Conservation (phyloP, 2,329 filamentous ascomycete species). For the Curvularia hawaiiensis region DNA sequence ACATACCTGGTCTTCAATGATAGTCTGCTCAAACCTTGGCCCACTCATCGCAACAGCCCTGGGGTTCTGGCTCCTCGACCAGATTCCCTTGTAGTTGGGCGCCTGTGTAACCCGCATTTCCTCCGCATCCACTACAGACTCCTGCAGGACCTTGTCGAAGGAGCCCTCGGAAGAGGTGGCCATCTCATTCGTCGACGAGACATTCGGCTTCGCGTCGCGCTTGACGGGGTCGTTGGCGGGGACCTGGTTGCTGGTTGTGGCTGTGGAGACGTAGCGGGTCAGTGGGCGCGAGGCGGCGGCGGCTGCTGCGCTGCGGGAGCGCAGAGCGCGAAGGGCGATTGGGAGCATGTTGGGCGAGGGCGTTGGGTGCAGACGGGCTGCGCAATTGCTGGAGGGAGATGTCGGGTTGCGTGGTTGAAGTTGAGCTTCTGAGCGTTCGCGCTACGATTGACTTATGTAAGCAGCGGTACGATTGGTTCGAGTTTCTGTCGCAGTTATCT, state of each 20-base stretch:
- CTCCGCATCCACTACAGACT: slow-evolving; percentile 60
- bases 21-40: slow-evolving; percentile 95
- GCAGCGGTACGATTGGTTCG: slow-evolving; percentile 11
- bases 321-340: slow-evolving; percentile 35
- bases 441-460: slow-evolving; percentile 21
- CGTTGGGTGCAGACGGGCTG: slow-evolving; percentile 22
- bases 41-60: slow-evolving; percentile 86
- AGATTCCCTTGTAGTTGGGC: slow-evolving; percentile 80
- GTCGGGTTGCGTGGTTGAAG: slow-evolving; percentile 14
- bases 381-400: slow-evolving; percentile 20
- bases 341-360: slow-evolving; percentile 31
- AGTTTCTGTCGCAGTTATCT: not conserved
- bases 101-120: slow-evolving; percentile 71
- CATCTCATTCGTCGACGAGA: slow-evolving; percentile 66
- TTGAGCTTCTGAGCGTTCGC: slow-evolving; percentile 19
- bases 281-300: slow-evolving; percentile 31
- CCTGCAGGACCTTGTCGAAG: slow-evolving; percentile 61
- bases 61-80: slow-evolving; percentile 85
- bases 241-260: slow-evolving; percentile 62
- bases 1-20: slow-evolving; percentile 87
- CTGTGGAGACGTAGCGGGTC: slow-evolving; percentile 29
- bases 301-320: slow-evolving; percentile 30
- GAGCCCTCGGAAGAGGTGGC: slow-evolving; percentile 57
- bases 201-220: slow-evolving; percentile 54
- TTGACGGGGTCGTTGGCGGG: slow-evolving; percentile 68